These are phyloP conservation scores for Boletus insuetus DNA, from an alignment of 768 basidiomycete genomes.

Conservation along the genomic window DNA sequence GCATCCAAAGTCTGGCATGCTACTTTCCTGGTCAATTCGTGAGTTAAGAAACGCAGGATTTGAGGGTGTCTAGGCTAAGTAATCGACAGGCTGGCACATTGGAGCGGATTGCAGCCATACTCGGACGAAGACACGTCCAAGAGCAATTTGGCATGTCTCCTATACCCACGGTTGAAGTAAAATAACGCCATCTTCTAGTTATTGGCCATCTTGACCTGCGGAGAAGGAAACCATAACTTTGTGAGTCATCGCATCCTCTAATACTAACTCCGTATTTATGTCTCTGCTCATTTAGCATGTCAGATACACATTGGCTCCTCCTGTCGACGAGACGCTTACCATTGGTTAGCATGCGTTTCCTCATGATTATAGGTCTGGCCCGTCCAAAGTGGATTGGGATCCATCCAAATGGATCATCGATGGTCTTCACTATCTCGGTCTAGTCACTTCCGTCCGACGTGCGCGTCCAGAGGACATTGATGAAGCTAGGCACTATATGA, in stretches of 20 bases:
- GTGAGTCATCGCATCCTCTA: not conserved
- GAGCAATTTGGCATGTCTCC: slow-evolving; percentile 4
- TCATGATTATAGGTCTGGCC: slow-evolving; percentile 13
- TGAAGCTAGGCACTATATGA: slow-evolving; percentile 5
- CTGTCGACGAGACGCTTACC: slow-evolving; percentile 1
- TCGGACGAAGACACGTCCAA: slow-evolving; percentile 13
- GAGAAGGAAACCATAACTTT: slow-evolving; percentile 14
- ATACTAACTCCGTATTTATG: not conserved
- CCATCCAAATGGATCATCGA: slow-evolving; percentile 15
- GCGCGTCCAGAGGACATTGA: slow-evolving; percentile 8
- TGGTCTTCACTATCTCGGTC: slow-evolving; percentile 1
- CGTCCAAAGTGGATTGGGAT: slow-evolving; percentile 11
- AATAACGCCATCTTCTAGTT: slow-evolving; percentile 2
- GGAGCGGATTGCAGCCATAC: slow-evolving; percentile 11
- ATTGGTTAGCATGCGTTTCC: slow-evolving; percentile 9
- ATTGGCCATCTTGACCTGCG: slow-evolving; percentile 11
- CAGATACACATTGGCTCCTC: not conserved
- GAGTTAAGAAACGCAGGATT: not conserved
- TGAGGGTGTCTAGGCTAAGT: not conserved
- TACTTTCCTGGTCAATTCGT: slow-evolving; percentile 11
- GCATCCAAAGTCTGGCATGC: slow-evolving; percentile 5
- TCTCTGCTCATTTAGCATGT: slow-evolving; percentile 5
- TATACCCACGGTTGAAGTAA: not conserved
- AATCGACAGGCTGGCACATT: slow-evolving; percentile 5
- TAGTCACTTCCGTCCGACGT: slow-evolving; percentile 5